A percentile compares a stretch with the other conserved stretches of the same genome.
These are phyloP conservation scores for Bryoerythrophyllum caledonicum DNA, from an alignment of 225 moss, liverwort and hornwort genomes.

Conservation along the genomic window DNA sequence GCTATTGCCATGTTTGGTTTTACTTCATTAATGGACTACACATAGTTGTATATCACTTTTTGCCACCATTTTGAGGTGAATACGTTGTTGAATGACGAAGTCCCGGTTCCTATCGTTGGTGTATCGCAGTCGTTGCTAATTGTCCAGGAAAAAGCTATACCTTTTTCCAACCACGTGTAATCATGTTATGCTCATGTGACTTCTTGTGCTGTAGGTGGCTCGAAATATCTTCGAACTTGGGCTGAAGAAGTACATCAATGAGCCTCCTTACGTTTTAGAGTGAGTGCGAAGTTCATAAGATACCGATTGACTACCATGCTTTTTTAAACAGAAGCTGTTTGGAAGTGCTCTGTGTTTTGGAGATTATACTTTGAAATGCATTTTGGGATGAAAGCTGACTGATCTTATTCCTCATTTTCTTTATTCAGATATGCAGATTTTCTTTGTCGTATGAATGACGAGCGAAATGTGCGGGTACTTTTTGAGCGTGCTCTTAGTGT, in stretches of 20 bases:
- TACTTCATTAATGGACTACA: background rate
- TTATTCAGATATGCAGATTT: constrained; percentile 90
- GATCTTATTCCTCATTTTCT: constrained; percentile 9
- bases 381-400: constrained; percentile 12
- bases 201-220: constrained; percentile 73
- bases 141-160: background rate
- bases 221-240: constrained; percentile 99
- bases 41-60: background rate
- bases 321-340: background rate
- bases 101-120: background rate
- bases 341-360: background rate
- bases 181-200: constrained; percentile 21
- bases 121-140: background rate
- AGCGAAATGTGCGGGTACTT: constrained; percentile 93
- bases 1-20: background rate
- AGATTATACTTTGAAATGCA: background rate
- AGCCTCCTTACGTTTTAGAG: constrained; percentile 96
- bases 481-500: constrained; percentile 95
- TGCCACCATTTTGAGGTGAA: background rate
- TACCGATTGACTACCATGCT: constrained; percentile 16
- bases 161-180: constrained; percentile 8
- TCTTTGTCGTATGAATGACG: constrained; percentile 96
- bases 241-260: constrained; percentile 93
- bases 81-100: background rate
- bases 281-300: constrained; percentile 48